Conservation (phyloP, 768 basidiomycete genomes). For the Tephrocybe sp. region DNA sequence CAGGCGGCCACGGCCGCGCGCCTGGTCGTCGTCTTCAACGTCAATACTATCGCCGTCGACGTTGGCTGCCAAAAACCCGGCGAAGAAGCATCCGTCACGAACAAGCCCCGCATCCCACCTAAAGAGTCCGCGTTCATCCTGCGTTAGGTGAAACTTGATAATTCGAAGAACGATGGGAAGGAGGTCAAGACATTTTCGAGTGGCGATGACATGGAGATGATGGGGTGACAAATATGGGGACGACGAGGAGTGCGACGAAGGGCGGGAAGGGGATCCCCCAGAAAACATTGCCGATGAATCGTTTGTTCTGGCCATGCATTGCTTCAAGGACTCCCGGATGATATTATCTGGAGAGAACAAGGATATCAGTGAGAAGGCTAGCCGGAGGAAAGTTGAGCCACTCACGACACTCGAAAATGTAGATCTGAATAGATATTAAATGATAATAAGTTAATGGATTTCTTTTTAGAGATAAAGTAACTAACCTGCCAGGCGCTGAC, state of each 20-base stretch:
- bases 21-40: slow-evolving; percentile 33
- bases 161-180: slow-evolving; percentile 53
- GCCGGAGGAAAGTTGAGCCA: slow-evolving; percentile 16
- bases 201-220: slow-evolving; percentile 48
- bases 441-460: slow-evolving; percentile 11
- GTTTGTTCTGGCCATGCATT: slow-evolving; percentile 30
- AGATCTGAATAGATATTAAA: slow-evolving; percentile 59
- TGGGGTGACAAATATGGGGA: slow-evolving; percentile 47
- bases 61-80: slow-evolving; percentile 73
- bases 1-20: slow-evolving; percentile 23
- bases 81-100: slow-evolving; percentile 89
- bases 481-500: slow-evolving; percentile 86
- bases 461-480: slow-evolving; percentile 12
- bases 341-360: slow-evolving; percentile 61
- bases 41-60: slow-evolving; percentile 48
- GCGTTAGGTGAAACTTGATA: slow-evolving; percentile 48
- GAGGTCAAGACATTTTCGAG: slow-evolving; percentile 47
- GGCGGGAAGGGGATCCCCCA: slow-evolving; percentile 45
- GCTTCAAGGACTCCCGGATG: slow-evolving; percentile 80
- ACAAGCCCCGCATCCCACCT: slow-evolving; percentile 85
- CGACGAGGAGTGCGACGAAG: slow-evolving; percentile 43
- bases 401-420: slow-evolving; percentile 88
- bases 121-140: slow-evolving; percentile 53
- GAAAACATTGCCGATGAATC: slow-evolving; percentile 34
- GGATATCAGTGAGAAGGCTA: slow-evolving; percentile 11